These are phyloP conservation scores for Hypholoma sublateritium DNA, from an alignment of 768 basidiomycete species.

Conservation along the genomic window DNA sequence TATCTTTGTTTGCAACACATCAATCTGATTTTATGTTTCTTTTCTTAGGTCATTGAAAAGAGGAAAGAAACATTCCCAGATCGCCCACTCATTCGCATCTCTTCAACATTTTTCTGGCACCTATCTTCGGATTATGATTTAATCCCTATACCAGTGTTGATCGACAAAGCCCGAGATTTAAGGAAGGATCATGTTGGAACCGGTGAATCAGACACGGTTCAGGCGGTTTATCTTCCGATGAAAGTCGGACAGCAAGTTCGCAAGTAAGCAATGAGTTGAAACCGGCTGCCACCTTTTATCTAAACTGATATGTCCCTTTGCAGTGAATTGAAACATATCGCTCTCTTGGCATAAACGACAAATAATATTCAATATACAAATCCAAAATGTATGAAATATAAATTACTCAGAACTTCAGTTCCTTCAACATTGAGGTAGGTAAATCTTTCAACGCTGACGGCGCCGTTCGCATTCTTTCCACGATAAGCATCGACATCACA, in stretches of 20 bases:
- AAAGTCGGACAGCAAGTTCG: conserved; percentile 90
- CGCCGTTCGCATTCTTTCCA: conserved; percentile 40
- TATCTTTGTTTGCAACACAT: not conserved
- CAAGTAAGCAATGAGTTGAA: conserved; percentile 47
- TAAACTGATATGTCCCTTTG: conserved; percentile 1
- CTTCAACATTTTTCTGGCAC: conserved; percentile 96
- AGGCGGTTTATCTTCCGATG: conserved; percentile 61
- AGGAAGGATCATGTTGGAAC: conserved; percentile 29
- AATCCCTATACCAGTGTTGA: conserved; percentile 58
- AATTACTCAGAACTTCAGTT: conserved; percentile 6
- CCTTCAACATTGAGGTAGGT: conserved; percentile 13
- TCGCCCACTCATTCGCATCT: conserved; percentile 92
- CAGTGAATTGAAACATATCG: conserved; percentile 82
- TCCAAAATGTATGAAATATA: not conserved
- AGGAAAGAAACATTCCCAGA: conserved; percentile 59
- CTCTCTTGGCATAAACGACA: conserved; percentile 64
- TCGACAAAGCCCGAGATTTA: conserved; percentile 44
- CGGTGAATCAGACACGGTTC: conserved; percentile 41
- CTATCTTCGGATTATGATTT: conserved; percentile 83
- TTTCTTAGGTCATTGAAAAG: conserved; percentile 56
- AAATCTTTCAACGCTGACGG: conserved; percentile 24
- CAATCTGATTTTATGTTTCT: not conserved
- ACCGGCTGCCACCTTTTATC: not conserved
- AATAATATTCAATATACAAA: not conserved
- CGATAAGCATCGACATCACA: conserved; percentile 38